Conservation (phyloP, 1,139 yeast genomes). For the Candida sanyaensis region DNA sequence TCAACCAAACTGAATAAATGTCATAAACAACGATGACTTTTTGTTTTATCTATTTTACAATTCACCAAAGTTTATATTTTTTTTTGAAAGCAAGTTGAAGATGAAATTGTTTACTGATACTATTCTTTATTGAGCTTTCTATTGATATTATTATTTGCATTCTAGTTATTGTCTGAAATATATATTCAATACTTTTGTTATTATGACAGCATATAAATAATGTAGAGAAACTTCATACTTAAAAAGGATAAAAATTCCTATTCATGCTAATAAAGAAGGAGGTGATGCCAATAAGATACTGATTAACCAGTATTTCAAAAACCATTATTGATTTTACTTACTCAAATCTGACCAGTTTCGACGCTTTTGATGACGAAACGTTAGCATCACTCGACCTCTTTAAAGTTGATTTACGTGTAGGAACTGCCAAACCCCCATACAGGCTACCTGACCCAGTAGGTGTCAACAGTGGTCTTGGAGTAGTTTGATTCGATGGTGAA, state of each 20-base stretch:
- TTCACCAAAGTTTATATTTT: background rate
- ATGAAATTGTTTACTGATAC: background rate
- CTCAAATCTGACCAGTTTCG: slow-evolving; percentile 29
- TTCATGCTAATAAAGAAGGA: no score
- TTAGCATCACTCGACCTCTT: slow-evolving; percentile 1
- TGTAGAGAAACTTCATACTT: background rate
- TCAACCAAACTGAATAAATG: slow-evolving; percentile 20
- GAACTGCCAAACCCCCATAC: background rate
- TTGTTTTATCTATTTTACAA: background rate
- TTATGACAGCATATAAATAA: background rate
- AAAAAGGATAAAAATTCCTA: background rate
- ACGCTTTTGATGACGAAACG: slow-evolving; percentile 9
- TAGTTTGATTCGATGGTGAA: background rate
- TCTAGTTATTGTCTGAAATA: slow-evolving; percentile 1
- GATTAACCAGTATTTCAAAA: background rate
- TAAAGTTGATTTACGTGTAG: slow-evolving; percentile 2
- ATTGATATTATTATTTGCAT: background rate
- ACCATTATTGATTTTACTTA: background rate
- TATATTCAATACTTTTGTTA: background rate
- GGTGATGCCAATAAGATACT: no score
- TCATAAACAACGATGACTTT: no score
- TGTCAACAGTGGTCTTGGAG: background rate
- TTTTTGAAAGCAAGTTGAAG: background rate
- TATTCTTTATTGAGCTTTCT: background rate
- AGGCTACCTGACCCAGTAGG: background rate